A percentile compares a stretch with the other conserved stretches of the same genome.
These are phyloP conservation scores for Cladosporium sp. DNA, from an alignment of 2,329 filamentous ascomycete genomes.

Conservation along the genomic window DNA sequence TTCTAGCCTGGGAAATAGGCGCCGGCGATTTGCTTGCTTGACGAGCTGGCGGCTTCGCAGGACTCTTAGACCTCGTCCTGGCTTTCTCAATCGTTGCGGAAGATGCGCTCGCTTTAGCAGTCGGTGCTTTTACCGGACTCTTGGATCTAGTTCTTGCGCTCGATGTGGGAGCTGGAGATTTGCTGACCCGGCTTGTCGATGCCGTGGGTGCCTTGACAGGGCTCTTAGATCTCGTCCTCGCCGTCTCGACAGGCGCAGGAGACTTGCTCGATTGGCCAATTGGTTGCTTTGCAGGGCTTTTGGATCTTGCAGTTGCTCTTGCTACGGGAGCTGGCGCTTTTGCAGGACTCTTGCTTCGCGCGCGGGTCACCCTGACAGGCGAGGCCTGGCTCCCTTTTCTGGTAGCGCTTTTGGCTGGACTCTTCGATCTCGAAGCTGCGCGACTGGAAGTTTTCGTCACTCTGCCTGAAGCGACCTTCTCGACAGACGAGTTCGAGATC, in stretches of 20 bases:
- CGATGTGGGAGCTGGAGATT: conserved; percentile 3
- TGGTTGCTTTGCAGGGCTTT: neutral
- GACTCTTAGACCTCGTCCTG: conserved; percentile 6
- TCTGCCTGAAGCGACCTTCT: neutral
- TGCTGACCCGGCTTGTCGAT: neutral
- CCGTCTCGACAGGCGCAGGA: neutral
- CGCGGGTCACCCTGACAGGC: neutral
- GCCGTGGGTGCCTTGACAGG: neutral
- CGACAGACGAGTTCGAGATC: neutral
- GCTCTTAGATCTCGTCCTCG: conserved; percentile 1
- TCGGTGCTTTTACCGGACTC: too few relatives aligned
- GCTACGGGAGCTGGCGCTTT: neutral
- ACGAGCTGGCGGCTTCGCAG: neutral
- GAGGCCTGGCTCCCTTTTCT: neutral
- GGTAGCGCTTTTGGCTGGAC: neutral
- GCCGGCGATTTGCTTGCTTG: neutral
- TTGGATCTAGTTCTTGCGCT: too few relatives aligned
- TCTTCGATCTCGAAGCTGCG: neutral
- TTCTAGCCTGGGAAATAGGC: neutral
- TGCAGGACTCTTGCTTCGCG: conserved; percentile 5
- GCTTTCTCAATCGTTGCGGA: neutral
- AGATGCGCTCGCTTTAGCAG: neutral
- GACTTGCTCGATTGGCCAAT: neutral
- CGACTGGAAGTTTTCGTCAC: conserved; percentile 1
- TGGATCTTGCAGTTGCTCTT: neutral